These are phyloP conservation scores for Gossypium raimondii DNA, from an alignment of 345 rosid species.

Conservation along the genomic window DNA sequence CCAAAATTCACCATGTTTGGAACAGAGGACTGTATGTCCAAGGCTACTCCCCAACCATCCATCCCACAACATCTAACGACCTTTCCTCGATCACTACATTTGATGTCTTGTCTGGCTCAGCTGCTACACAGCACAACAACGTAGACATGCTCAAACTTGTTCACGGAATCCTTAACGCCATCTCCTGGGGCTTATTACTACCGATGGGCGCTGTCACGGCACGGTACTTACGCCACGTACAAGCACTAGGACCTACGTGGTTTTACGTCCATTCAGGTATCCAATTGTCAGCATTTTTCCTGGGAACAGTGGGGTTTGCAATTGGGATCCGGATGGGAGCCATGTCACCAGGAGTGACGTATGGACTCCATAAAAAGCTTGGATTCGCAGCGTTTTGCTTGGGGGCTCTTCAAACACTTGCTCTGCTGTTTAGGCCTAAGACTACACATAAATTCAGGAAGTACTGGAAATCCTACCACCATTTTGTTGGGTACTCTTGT, in stretches of 20 bases:
- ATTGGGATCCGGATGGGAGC: constrained; percentile 70
- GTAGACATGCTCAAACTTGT: constrained; percentile 37
- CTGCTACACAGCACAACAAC: constrained; percentile 32
- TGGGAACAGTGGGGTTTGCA: constrained; percentile 69
- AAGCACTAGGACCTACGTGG: constrained; percentile 76
- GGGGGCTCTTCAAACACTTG: constrained; percentile 70
- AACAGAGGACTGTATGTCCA: constrained; percentile 96
- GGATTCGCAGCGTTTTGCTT: constrained; percentile 62
- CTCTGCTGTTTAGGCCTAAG: constrained; percentile 77
- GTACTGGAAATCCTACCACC: constrained; percentile 97
- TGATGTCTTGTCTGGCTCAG: constrained; percentile 59
- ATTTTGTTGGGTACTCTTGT: constrained; percentile 85
- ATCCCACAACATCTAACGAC: constrained; percentile 78
- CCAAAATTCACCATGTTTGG: constrained; percentile 79
- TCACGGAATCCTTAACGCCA: constrained; percentile 63
- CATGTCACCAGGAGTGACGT: constrained; percentile 61
- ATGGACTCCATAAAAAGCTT: constrained; percentile 69
- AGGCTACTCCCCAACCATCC: constrained; percentile 96
- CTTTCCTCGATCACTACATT: constrained; percentile 58
- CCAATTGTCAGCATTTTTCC: constrained; percentile 51
- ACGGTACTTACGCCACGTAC: constrained; percentile 65
- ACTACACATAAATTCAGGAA: constrained; percentile 81
- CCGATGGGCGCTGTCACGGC: constrained; percentile 71
- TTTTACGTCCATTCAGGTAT: constrained; percentile 75
- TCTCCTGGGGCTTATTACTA: constrained; percentile 56